Evolutionary conservation across 352 stramenopile species (phyloP).

Genomic region (Phytophthora sp.): DNA sequence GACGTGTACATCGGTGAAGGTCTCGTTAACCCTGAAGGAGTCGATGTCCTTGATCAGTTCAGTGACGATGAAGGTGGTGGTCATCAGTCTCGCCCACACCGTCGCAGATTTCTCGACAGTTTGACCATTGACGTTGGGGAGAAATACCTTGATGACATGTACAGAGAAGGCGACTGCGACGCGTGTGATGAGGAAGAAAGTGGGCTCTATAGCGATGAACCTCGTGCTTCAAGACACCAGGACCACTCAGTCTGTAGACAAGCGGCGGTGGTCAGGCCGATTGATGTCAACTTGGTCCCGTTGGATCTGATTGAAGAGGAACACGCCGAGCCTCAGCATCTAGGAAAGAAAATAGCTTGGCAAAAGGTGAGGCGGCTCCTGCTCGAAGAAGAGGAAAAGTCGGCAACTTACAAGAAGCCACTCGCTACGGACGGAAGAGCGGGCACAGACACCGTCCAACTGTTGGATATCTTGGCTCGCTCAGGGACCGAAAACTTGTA

Average conservation of each 20-base stretch:
- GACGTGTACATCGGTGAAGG: constrained; percentile 63
- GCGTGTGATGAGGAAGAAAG: constrained; percentile 2
- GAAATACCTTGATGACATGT: constrained; percentile 63
- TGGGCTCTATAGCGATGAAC: constrained; percentile 1
- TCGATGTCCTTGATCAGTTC: constrained; percentile 38
- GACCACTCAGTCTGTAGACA: background rate
- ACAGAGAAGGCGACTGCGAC: constrained; percentile 49
- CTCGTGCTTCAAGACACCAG: background rate
- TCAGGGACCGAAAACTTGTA: constrained; percentile 1
- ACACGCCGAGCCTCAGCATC: background rate
- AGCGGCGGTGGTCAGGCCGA: background rate
- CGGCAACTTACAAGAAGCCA: constrained; percentile 8
- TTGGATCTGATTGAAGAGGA: constrained; percentile 10
- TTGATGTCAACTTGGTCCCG: background rate
- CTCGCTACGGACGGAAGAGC: background rate
- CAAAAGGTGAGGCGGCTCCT: constrained; percentile 43
- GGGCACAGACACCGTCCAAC: constrained; percentile 33
- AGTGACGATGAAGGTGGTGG: constrained; percentile 20
- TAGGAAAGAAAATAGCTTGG: constrained; percentile 35
- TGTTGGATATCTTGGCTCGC: constrained; percentile 42
- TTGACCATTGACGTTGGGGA: constrained; percentile 60
- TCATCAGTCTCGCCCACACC: constrained; percentile 14
- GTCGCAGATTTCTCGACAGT: constrained; percentile 59
- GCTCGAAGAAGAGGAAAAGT: constrained; percentile 37
- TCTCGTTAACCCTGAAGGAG: constrained; percentile 40